A percentile compares a stretch with the other conserved stretches of the same genome.
phyloP scores from a whole-genome alignment of 768 basidiomycete genomes.

The Termitomyces sp. region DNA sequence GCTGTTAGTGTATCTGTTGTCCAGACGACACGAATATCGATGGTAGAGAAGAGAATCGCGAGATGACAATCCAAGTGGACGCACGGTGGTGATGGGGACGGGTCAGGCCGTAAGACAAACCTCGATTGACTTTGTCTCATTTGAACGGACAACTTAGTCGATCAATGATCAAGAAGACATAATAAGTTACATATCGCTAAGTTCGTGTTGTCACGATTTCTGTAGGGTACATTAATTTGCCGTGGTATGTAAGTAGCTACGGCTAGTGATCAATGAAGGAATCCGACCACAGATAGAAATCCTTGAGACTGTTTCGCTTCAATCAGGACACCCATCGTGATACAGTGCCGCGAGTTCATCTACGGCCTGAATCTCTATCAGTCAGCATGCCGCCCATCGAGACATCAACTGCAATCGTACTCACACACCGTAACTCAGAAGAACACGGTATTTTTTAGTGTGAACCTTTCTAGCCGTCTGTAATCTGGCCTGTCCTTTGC shows the following conservation, averaged over 20 bases:
- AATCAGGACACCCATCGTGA: neutral
- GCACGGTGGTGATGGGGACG: neutral
- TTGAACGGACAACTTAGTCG: neutral
- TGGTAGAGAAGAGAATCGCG: neutral
- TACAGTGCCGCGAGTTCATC: neutral
- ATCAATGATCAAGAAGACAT: neutral
- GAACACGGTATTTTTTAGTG: slow-evolving; percentile 61
- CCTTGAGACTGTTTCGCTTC: neutral
- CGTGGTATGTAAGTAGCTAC: neutral
- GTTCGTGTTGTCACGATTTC: neutral
- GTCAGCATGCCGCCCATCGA: neutral
- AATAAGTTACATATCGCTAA: no score
- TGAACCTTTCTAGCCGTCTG: slow-evolving; percentile 61
- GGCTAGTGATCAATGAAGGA: neutral
- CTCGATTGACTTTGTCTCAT: neutral
- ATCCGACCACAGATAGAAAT: no score
- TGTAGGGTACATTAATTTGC: neutral
- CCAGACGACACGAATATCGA: slow-evolving; percentile 12
- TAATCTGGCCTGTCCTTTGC: slow-evolving; percentile 80
- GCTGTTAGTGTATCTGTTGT: slow-evolving; percentile 8
- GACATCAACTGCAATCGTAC: neutral
- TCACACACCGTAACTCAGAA: slow-evolving; percentile 42
- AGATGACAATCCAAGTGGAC: neutral
- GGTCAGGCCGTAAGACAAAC: neutral
- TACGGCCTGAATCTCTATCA: neutral